Conservation (phyloP, 495 filamentous ascomycete genomes). For the Xylaria castorea region DNA sequence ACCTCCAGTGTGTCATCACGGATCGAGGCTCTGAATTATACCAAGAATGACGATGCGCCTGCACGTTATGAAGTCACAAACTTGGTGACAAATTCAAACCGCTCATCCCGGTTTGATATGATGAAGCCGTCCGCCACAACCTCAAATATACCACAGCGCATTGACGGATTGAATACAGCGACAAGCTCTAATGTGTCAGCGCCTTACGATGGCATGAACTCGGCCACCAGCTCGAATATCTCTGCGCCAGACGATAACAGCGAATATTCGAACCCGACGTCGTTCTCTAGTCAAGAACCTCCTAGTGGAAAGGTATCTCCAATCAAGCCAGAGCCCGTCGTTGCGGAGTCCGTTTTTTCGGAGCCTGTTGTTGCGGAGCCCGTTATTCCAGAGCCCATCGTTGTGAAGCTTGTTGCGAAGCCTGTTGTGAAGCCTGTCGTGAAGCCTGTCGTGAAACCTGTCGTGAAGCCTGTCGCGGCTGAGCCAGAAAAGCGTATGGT, state of each 20-base stretch:
- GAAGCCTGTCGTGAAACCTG: too few species aligned
- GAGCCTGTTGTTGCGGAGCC: neutral
- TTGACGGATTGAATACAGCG: slow-evolving; percentile 17
- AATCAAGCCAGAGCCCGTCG: slow-evolving; percentile 2
- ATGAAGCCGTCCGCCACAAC: slow-evolving; percentile 6
- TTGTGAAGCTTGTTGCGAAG: neutral
- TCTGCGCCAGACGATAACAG: slow-evolving; percentile 83
- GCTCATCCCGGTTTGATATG: neutral
- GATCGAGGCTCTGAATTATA: neutral
- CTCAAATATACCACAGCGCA: slow-evolving; percentile 14
- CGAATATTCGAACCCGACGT: slow-evolving; percentile 89
- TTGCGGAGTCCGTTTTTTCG: slow-evolving; percentile 41
- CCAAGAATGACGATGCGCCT: neutral
- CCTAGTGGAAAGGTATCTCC: slow-evolving; percentile 71
- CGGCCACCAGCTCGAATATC: slow-evolving; percentile 80
- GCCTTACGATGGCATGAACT: slow-evolving; percentile 50
- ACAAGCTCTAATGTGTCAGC: slow-evolving; percentile 10
- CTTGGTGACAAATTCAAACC: neutral
- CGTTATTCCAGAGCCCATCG: too few species aligned
- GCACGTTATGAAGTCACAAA: neutral
- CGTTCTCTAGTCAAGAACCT: slow-evolving; percentile 83
- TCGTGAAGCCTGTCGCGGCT: slow-evolving; percentile 31
- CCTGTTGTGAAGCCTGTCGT: neutral
- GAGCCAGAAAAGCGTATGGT: slow-evolving; percentile 70
- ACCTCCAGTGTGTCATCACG: slow-evolving; percentile 3